Conservation (phyloP, 1,284 basidiomycete species). For the Fereydounia khargensis region DNA sequence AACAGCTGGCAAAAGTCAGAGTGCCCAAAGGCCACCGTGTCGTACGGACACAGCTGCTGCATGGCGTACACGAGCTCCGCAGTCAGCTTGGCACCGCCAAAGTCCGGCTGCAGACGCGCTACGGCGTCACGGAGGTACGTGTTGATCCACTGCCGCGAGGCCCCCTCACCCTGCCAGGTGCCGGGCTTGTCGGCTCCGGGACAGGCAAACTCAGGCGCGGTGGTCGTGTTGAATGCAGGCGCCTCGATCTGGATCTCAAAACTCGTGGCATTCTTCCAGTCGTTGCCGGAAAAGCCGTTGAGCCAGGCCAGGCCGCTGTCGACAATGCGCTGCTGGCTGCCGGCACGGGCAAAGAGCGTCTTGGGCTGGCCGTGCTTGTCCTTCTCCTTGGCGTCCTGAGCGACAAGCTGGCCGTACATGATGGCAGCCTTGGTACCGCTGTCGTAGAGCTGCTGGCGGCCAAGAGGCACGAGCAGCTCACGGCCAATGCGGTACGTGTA, state of each 20-base stretch:
- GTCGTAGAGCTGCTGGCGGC: conserved; percentile 46
- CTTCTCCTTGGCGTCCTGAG: conserved; percentile 11
- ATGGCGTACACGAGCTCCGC: conserved; percentile 33
- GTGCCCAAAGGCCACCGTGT: conserved; percentile 81
- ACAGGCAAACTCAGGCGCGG: conserved; percentile 51
- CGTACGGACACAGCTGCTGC: conserved; percentile 55
- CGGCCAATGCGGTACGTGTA: conserved; percentile 46
- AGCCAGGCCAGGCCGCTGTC: conserved; percentile 46
- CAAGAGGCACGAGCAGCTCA: conserved; percentile 51
- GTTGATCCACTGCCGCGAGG: conserved; percentile 32
- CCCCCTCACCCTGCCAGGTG: conserved; percentile 7
- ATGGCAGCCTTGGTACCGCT: conserved; percentile 42
- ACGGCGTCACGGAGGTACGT: conserved; percentile 50
- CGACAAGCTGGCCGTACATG: conserved; percentile 31
- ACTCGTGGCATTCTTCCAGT: conserved; percentile 25
- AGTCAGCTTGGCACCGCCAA: conserved; percentile 31
- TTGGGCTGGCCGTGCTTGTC: conserved; percentile 11
- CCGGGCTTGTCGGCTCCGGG: conserved; percentile 9
- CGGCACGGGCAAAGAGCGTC: conserved; percentile 47
- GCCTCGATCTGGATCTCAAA: conserved; percentile 54
- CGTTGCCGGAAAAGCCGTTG: conserved; percentile 37
- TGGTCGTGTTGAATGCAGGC: conserved; percentile 49
- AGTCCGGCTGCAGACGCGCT: conserved; percentile 30
- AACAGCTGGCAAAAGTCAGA: conserved; percentile 86
- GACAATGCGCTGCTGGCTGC: conserved; percentile 53